These are phyloP conservation scores for Hordeum marinum DNA, from an alignment of 176 grass and related monocot genomes.

Conservation along the genomic window DNA sequence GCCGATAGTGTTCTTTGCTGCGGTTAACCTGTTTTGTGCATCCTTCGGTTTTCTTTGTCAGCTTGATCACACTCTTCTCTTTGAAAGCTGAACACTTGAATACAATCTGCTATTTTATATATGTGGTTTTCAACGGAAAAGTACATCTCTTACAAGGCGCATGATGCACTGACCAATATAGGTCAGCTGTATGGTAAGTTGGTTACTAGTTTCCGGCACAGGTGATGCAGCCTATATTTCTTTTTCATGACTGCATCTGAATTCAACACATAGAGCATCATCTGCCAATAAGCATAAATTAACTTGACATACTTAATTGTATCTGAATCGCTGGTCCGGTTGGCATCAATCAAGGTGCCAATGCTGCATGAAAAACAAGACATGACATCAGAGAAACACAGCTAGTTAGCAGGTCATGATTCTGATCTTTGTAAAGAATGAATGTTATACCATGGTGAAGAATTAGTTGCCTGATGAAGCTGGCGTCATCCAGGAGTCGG, in stretches of 20 bases:
- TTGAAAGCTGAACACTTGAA: not conserved
- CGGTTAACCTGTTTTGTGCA: not conserved
- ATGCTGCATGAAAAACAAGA: conserved; percentile 5
- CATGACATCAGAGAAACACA: not conserved
- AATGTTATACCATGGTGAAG: not conserved
- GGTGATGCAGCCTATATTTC: not conserved
- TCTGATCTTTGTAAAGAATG: not conserved
- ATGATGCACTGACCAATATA: conserved; percentile 7
- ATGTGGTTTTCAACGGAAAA: not conserved
- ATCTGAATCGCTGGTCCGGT: not conserved
- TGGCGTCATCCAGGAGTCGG: conserved; percentile 27
- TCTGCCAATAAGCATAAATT: not conserved
- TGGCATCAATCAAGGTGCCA: not conserved
- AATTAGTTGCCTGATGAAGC: conserved; percentile 20
- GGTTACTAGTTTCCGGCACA: conserved; percentile 11
- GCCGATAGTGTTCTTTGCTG: not conserved
- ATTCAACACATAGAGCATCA: not conserved
- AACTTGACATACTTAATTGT: not conserved
- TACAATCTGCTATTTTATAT: not conserved
- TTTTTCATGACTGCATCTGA: not conserved
- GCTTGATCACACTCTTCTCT: not conserved
- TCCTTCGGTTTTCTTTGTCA: not conserved
- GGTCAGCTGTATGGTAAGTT: not conserved
- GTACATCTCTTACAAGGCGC: not conserved
- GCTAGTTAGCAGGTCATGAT: not conserved